Percentiles rank a stretch among this genome's conserved stretches.
phyloP scores from a whole-genome alignment of 2,329 filamentous ascomycete genomes.

The Acephala macrosclerotiorum region DNA sequence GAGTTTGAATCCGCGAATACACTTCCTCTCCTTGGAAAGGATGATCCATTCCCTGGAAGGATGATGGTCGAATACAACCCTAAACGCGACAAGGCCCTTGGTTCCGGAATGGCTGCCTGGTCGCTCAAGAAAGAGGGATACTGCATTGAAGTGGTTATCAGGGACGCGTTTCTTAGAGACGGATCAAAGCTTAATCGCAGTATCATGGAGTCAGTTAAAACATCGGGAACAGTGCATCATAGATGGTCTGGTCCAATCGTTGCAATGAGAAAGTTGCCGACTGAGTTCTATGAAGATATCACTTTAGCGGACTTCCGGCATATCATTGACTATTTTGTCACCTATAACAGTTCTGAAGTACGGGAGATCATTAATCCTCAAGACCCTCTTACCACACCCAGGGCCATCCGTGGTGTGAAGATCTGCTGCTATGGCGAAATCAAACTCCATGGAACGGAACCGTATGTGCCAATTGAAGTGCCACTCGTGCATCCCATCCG shows the following conservation, averaged over 20 bases:
- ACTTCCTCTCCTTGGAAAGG: conserved; percentile 14
- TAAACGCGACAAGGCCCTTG: conserved; percentile 10
- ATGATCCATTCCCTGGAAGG: conserved; percentile 5
- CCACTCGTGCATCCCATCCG: conserved; percentile 7
- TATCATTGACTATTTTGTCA: conserved; percentile 14
- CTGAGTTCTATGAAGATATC: conserved; percentile 13
- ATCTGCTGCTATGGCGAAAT: conserved; percentile 16
- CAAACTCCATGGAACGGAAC: conserved; percentile 12
- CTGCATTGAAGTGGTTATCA: conserved; percentile 12
- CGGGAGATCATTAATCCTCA: conserved; percentile 7
- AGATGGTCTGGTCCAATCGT: conserved; percentile 12
- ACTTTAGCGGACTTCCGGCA: conserved; percentile 9
- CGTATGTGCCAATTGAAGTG: conserved; percentile 14
- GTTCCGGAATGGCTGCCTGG: conserved; percentile 12
- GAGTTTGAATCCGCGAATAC: conserved; percentile 13
- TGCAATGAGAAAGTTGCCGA: conserved; percentile 8
- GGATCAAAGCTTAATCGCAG: conserved; percentile 15
- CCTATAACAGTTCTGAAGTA: conserved; percentile 15
- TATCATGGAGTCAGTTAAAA: conserved; percentile 10
- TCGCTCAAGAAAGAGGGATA: conserved; percentile 7
- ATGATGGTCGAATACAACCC: conserved; percentile 6
- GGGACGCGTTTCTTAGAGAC: conserved; percentile 8
- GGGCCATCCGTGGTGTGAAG: conserved; percentile 13
- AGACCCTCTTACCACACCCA: conserved; percentile 4
- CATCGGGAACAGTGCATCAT: conserved; percentile 11